Percentiles rank a stretch among this genome's conserved stretches.
phyloP scores from a whole-genome alignment of 495 filamentous ascomycete genomes.

The Penicillium maclennaniae region DNA sequence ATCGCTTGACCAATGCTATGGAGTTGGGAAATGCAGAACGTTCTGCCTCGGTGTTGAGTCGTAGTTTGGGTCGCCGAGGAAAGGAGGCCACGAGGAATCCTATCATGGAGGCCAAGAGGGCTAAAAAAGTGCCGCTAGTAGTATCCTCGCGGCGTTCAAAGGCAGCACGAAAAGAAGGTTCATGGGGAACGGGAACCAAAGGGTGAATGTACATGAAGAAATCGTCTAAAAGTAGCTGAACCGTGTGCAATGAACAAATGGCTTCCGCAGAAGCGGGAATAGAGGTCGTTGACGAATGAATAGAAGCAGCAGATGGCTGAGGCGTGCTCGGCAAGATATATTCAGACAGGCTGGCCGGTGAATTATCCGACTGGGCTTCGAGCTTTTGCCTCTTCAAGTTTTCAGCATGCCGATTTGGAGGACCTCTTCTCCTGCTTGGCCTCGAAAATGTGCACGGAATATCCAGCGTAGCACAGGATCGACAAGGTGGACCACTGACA shows the following conservation, averaged over 20 bases:
- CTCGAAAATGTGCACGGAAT: slow-evolving; percentile 82
- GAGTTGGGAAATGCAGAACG: slow-evolving; percentile 55
- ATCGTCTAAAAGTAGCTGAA: slow-evolving; percentile 73
- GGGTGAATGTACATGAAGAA: slow-evolving; percentile 90
- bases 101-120: slow-evolving; percentile 78
- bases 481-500: slow-evolving; percentile 72
- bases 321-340: slow-evolving; percentile 23
- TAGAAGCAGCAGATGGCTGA: slow-evolving; percentile 13
- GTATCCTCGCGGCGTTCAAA: slow-evolving; percentile 68
- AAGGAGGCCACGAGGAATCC: slow-evolving; percentile 73
- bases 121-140: slow-evolving; percentile 64
- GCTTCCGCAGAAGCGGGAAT: slow-evolving; percentile 56
- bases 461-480: slow-evolving; percentile 70
- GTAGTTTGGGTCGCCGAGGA: slow-evolving; percentile 67
- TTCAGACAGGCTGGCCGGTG: slow-evolving; percentile 25
- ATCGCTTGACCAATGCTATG: slow-evolving; percentile 67
- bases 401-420: slow-evolving; percentile 82
- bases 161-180: slow-evolving; percentile 73
- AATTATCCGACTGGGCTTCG: slow-evolving; percentile 33
- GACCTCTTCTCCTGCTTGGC: slow-evolving; percentile 74
- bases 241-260: slow-evolving; percentile 65
- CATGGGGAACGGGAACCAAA: slow-evolving; percentile 79
- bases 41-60: slow-evolving; percentile 59
- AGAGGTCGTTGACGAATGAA: slow-evolving; percentile 21
- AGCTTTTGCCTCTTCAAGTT: slow-evolving; percentile 67